Evolutionary conservation across 805 yeast species (phyloP), one percentile per base, ranked within the genome.

Genomic region (Pichia insulana): DNA sequence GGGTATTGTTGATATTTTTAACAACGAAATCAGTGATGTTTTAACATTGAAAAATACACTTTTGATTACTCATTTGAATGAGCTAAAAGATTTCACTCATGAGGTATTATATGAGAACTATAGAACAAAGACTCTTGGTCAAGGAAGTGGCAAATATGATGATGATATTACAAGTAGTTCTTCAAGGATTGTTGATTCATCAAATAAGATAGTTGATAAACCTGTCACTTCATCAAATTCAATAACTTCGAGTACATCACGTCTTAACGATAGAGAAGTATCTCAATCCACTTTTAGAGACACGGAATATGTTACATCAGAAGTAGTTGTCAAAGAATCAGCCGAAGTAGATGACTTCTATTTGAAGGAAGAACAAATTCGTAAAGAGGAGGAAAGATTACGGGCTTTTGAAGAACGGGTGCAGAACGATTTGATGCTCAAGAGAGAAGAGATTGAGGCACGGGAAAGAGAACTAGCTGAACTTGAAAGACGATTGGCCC

Each of bases 351-450:
- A 45, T 7, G 47, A 41, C 12, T 32, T 49, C 17, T 36, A 43
- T 26, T 55, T 53, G 32, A 84, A 90, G 62, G 97, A 88, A 62
- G 95, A 86, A 63, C 94, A 86, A 64, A 83, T 87, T 55, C 79
- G 84, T 55, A 68, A 81, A 41, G 96, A 88, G 63, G 96, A 88
- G 65, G 95, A 85, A 64, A 76, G 94, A 64, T 71, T 88, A 57
- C 80, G 73, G 56, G 83, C 85, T 35, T 85, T 84, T 59, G 96
- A 88, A 65, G 87, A 81, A 62, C 72, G 92, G 53, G 94, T 88
- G 20, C 96, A 88, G 64, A 84, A 81, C 57, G 96, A 87, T 62
- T 70, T 88, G 59, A 69, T 83, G 57, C 71, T 73, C 59, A 85
- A 88, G 69, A 73, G 92, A 53, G 79, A 80, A 56, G 96, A 88